Evolutionary conservation across 116 monocot genomes (phyloP), one percentile per base, ranked within the genome.

Genomic region (Posidonia oceanica): DNA sequence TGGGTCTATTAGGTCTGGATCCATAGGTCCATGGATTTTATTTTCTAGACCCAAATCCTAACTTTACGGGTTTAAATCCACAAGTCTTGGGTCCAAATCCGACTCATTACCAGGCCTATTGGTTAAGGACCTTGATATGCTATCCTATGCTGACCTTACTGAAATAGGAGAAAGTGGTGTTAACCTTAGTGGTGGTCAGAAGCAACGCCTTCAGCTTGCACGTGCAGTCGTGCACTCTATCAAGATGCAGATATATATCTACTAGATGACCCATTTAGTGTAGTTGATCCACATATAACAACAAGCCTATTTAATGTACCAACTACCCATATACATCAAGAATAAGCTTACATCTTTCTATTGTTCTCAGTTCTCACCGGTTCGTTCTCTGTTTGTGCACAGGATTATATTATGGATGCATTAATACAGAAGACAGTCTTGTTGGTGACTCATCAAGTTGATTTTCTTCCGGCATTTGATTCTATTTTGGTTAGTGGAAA

Each of bases 121-220:
- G 93, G 77, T 85, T 20, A 90, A 85, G 72, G 94, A 89, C 68
- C 80, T 94, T 53, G 87, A 81, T 64, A 72, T 81, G 81, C 42
- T 94, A 16, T 87, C 84, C 8, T 87, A 83, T 74, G 89, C 89
- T 62, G 93, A 93, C 65, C 80, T 81, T 41, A 94, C 94, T 68
- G 84, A 85, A 37, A 94, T 89, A 67, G 94, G 89, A 67, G 94
- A 94, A 69, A 84, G 94, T 76, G 93, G 89, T 10, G 89, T 93
- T 6, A 93, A 93, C 76, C 83, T 93, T 13, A 93, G 93, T 76
- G 93, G 93, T 17, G 93, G 93, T 20, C 93, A 93, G 84, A 93
- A 93, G 73, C 93, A 93, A 66, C 84, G 94, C 53, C 57, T 94
- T 75, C 94, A 94, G 72, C 94, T 94, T 20, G 94, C 94, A 58